Conservation (phyloP, 2,329 filamentous ascomycete species). For the Endoconidiophora laricicola region DNA sequence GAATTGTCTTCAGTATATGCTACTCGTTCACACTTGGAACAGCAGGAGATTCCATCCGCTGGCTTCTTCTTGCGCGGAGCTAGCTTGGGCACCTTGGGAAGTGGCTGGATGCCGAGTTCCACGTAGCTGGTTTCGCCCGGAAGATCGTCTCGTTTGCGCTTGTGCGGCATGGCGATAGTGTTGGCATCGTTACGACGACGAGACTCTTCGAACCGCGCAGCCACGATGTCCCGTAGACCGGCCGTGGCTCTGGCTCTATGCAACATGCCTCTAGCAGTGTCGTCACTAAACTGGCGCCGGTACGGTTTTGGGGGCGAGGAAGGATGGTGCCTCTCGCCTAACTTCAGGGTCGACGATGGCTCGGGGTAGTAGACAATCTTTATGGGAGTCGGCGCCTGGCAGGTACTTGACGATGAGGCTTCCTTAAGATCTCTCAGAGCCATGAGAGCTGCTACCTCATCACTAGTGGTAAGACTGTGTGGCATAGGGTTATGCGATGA, state of each 20-base stretch:
- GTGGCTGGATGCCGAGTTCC: not conserved
- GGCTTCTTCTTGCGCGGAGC: constrained; percentile 8
- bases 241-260: not conserved
- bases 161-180: constrained; percentile 7
- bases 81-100: constrained; percentile 8
- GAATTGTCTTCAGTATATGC: constrained; percentile 14
- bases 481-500: constrained; percentile 4
- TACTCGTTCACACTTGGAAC: constrained; percentile 15
- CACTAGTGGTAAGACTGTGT: constrained; percentile 9
- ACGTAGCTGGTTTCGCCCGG: not conserved
- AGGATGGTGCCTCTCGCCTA: not conserved
- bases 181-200: constrained; percentile 3
- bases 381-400: not conserved
- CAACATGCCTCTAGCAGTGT: not conserved
- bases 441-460: constrained; percentile 11
- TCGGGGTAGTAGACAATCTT: constrained; percentile 9
- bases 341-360: constrained; percentile 1
- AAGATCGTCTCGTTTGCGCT: constrained; percentile 6
- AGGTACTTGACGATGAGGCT: not conserved
- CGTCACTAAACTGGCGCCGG: constrained; percentile 7
- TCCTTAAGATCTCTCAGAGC: constrained; percentile 10
- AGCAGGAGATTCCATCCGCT: constrained; percentile 11
- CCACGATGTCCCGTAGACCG: constrained; percentile 4
- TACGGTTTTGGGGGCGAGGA: constrained; percentile 1
- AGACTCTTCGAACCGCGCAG: constrained; percentile 8